A percentile compares a stretch with the other conserved stretches of the same genome.
phyloP scores from a whole-genome alignment of 352 stramenopile species.

The Globisporangium iwayamae region DNA sequence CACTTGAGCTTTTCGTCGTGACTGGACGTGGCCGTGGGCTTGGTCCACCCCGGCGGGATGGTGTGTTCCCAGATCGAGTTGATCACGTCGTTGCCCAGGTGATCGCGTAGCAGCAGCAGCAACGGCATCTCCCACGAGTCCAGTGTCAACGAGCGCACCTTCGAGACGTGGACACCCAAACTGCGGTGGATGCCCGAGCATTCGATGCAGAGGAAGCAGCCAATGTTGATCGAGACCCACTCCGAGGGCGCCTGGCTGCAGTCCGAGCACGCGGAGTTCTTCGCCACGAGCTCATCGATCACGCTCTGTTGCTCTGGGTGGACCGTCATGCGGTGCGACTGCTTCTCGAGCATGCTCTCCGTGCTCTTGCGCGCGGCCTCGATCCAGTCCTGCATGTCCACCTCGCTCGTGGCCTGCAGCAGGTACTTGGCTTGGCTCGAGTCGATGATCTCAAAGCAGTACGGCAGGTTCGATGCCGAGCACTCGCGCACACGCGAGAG shows the following conservation, averaged over 20 bases:
- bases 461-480: slow-evolving; percentile 45
- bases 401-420: slow-evolving; percentile 68
- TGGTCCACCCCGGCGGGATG: slow-evolving; percentile 48
- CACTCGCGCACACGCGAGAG: slow-evolving; percentile 74
- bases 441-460: slow-evolving; percentile 85
- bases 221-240: slow-evolving; percentile 97
- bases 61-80: slow-evolving; percentile 72
- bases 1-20: slow-evolving; percentile 75
- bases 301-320: slow-evolving; percentile 75
- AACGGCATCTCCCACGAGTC: slow-evolving; percentile 88
- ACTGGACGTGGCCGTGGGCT: slow-evolving; percentile 37
- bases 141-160: slow-evolving; percentile 90
- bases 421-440: slow-evolving; percentile 74
- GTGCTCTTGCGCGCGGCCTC: slow-evolving; percentile 77
- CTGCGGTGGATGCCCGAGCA: slow-evolving; percentile 96
- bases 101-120: slow-evolving; percentile 53
- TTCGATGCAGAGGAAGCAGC: slow-evolving; percentile 95
- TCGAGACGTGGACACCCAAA: slow-evolving; percentile 96
- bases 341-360: slow-evolving; percentile 78
- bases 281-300: slow-evolving; percentile 53
- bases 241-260: slow-evolving; percentile 82
- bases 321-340: slow-evolving; percentile 77
- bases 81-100: slow-evolving; percentile 66
- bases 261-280: slow-evolving; percentile 66
- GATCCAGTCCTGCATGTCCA: slow-evolving; percentile 79